phyloP scores from a whole-genome alignment of 2,329 filamentous ascomycete genomes.

The Hansfordia pulvinata region DNA sequence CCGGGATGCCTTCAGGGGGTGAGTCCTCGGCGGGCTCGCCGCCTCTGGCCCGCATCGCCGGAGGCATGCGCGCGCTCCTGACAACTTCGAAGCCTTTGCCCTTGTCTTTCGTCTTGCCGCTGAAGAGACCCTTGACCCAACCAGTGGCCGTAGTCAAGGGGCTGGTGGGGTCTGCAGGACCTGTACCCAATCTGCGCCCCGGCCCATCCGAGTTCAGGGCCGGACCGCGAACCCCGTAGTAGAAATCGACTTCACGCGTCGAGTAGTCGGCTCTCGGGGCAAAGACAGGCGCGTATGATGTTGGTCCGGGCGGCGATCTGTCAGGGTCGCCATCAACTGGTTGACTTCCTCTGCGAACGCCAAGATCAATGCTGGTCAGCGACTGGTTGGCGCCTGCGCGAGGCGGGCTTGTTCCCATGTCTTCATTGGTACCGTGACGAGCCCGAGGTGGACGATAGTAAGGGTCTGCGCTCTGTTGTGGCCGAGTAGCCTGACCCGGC shows the following conservation, averaged over 20 bases:
- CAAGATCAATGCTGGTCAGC: conserved; percentile 21
- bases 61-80: conserved; percentile 73
- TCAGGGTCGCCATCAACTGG: conserved; percentile 23
- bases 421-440: conserved; percentile 49
- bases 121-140: conserved; percentile 72
- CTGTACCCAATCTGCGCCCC: conserved; percentile 78
- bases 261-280: conserved; percentile 69
- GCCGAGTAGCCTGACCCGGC: conserved; percentile 32
- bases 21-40: conserved; percentile 50
- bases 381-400: conserved; percentile 21
- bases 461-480: conserved; percentile 47
- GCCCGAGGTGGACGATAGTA: conserved; percentile 80
- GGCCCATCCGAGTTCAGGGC: conserved; percentile 71
- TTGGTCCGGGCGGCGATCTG: conserved; percentile 21
- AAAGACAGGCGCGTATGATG: conserved; percentile 24
- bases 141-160: conserved; percentile 80
- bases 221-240: conserved; percentile 84
- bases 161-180: conserved; percentile 86
- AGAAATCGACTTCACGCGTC: conserved; percentile 90
- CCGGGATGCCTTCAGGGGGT: conserved; percentile 52
- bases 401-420: conserved; percentile 17
- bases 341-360: conserved; percentile 24
- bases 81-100: conserved; percentile 96
- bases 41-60: conserved; percentile 48
- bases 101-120: conserved; percentile 83